A percentile compares a stretch with the other conserved stretches of the same genome.
Conservation (phyloP, 306 rosid genomes). For the Cyamopsis tetragonoloba region DNA sequence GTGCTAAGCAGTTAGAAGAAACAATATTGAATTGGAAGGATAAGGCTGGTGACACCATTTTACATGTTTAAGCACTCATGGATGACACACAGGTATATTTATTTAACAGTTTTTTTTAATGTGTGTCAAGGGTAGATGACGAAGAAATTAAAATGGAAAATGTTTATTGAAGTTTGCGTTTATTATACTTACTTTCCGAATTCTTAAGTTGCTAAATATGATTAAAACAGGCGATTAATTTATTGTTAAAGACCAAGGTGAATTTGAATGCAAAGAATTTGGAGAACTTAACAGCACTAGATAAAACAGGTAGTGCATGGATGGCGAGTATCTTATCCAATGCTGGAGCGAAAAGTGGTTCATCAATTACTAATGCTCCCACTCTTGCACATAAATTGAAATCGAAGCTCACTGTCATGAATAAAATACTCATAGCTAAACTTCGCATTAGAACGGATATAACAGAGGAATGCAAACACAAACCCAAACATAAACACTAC, state of each 20-base stretch:
- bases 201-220: not conserved
- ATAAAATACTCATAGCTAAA: not conserved
- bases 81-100: constrained; percentile 20
- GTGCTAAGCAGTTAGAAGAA: no score
- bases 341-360: not conserved
- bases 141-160: no score
- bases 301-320: not conserved
- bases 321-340: not conserved
- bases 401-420: not conserved
- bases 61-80: constrained; percentile 24
- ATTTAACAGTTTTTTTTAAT: no score
- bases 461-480: no score
- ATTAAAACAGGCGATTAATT: not conserved
- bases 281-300: not conserved
- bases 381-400: not conserved
- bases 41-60: constrained; percentile 18
- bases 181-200: not conserved
- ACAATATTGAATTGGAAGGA: no score
- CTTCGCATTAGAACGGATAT: not conserved
- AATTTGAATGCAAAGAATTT: not conserved
- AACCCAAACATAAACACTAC: no score
- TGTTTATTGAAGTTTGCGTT: no score
- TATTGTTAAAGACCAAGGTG: not conserved
- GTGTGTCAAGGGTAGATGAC: no score
- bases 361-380: not conserved